Conservation (phyloP, 2,329 filamentous ascomycete genomes). For the Calonectria pseudoturangicola region DNA sequence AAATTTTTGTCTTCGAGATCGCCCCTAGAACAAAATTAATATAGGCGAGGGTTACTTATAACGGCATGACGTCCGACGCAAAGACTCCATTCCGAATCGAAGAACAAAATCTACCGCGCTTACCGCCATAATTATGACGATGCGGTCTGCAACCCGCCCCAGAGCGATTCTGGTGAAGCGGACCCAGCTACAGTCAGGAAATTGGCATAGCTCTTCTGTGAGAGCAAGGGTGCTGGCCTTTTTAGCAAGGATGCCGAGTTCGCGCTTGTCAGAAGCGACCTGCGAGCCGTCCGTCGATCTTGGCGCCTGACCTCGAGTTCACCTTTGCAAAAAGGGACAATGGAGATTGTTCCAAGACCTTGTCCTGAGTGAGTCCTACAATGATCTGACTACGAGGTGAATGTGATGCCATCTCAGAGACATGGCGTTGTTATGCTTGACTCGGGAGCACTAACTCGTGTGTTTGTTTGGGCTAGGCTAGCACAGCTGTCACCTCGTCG, state of each 20-base stretch:
- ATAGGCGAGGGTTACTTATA: conserved; percentile 3
- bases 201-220: conserved; percentile 23
- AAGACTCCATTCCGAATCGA: conserved; percentile 31
- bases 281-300: conserved; percentile 34
- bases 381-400: conserved; percentile 24
- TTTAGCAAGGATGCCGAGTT: conserved; percentile 32
- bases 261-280: conserved; percentile 36
- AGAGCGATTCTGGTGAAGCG: conserved; percentile 15
- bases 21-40: not conserved
- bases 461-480: conserved; percentile 8
- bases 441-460: not conserved
- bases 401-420: conserved; percentile 6
- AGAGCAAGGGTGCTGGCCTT: conserved; percentile 1
- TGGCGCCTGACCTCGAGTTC: conserved; percentile 33
- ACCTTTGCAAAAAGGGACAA: conserved; percentile 31
- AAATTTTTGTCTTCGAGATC: conserved; percentile 31
- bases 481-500: conserved; percentile 15
- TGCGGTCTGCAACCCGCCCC: conserved; percentile 16
- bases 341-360: conserved; percentile 31
- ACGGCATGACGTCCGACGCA: not conserved
- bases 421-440: conserved; percentile 1
- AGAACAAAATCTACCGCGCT: conserved; percentile 25
- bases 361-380: conserved; percentile 33
- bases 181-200: conserved; percentile 14
- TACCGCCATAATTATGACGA: conserved; percentile 19